Evolutionary conservation across 2,329 filamentous ascomycete genomes (phyloP).

Genomic region (Phyllosticta citriasiana): DNA sequence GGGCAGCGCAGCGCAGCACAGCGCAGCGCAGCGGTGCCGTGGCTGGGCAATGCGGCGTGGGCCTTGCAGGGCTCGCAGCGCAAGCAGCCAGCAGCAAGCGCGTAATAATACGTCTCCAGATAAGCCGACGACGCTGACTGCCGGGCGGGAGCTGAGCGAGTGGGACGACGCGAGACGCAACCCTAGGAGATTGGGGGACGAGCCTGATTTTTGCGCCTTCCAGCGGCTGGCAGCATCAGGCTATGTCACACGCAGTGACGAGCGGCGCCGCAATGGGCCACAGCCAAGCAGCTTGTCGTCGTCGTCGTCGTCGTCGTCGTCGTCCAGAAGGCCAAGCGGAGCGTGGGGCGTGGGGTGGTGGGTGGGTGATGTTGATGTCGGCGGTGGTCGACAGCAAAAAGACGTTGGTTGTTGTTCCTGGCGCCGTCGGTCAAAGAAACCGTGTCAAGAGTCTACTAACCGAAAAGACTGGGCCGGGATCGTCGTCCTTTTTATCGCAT

Average conservation of each 20-base stretch:
- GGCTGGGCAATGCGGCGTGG: constrained; percentile 1
- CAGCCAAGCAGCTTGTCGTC: not conserved
- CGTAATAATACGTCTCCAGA: not conserved
- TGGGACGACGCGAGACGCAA: not conserved
- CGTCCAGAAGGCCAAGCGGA: not conserved
- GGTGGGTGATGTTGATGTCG: not conserved
- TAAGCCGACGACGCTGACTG: constrained; percentile 2
- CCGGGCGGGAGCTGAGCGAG: constrained; percentile 1
- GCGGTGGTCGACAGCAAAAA: not conserved
- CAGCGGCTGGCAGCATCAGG: constrained; percentile 10
- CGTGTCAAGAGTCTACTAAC: no score
- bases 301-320: not conserved
- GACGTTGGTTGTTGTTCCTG: not conserved
- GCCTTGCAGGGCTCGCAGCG: not conserved
- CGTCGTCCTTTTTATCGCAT: constrained; percentile 10
- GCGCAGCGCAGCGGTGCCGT: constrained; percentile 4
- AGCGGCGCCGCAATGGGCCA: constrained; percentile 4
- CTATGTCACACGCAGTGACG: constrained; percentile 7
- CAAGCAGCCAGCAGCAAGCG: no score
- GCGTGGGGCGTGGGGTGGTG: not conserved
- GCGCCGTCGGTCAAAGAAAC: no score
- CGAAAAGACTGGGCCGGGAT: not conserved
- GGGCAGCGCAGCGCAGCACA: no score
- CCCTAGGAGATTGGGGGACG: not conserved
- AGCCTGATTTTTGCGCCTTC: constrained; percentile 5